Evolutionary conservation across 306 rosid genomes (phyloP), one percentile per base, ranked within the genome.

Genomic region (Glycyrrhiza uralensis): DNA sequence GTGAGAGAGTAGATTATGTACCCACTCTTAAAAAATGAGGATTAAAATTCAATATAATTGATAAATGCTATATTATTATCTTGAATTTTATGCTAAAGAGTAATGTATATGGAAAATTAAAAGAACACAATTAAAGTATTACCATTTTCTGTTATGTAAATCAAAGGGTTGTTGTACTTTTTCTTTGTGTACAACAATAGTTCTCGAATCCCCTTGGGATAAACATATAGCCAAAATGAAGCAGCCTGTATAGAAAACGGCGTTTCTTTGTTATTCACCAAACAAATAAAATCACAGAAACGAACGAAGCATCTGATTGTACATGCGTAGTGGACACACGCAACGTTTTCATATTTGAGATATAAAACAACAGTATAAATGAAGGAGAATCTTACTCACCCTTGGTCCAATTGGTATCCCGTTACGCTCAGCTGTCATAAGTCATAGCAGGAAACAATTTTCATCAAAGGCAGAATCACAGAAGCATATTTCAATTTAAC

Each of bases 141-240:
- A 88, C 94, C 91, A 51, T 86, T 89, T 74, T 89, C 95, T 15
- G 87, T 88, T 12, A 91, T 91, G 80, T 86, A 91, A 49, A 85
- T 81, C 6, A 86, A 24, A 19, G 89, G 92, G 44, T 83, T 78
- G 5, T 85, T 51, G 33, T 88, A 91, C 75, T 71, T 80, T n/a
- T 0, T 45, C 76, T 77, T 88, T 18, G 52, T 71, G 72, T 91
- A 84, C 45, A 74, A 20, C 71, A 88, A 28, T 17, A 82, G 17
- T 3, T 87, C 83, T 2, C 8, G 60, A 69, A 91, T 56, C 45
- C 97, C 92, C 41, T 39, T 74, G 9, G 95, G 95, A 80, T 85
- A 91, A 45, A 79, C 71, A 15, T 55, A 62, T 6, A 87, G 62
- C 92, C 89, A 82, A 6, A 33, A 14, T 33, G 97, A 78, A 70